Conservation (phyloP, 2,329 filamentous ascomycete species). For the Phialophora expanda region DNA sequence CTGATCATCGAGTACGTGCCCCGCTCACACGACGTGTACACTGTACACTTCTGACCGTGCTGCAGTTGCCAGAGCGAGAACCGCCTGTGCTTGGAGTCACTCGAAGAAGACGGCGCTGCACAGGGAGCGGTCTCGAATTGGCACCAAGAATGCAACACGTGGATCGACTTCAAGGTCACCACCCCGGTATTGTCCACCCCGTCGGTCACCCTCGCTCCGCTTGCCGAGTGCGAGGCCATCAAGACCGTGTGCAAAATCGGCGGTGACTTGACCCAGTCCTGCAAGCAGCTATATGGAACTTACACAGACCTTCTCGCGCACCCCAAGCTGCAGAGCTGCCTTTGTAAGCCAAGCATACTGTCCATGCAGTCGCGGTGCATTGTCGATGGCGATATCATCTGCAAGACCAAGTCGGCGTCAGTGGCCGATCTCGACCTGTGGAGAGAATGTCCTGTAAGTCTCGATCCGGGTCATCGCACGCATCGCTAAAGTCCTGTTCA, state of each 20-base stretch:
- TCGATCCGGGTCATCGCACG: background rate
- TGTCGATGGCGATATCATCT: background rate
- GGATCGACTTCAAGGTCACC: background rate
- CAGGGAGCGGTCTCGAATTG: background rate
- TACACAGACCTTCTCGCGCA: background rate
- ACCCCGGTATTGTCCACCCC: background rate
- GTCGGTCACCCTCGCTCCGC: background rate
- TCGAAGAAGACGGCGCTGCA: background rate
- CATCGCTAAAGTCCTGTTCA: background rate
- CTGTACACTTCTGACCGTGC: background rate
- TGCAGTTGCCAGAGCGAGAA: background rate
- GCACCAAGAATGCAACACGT: background rate
- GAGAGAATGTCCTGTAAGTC: background rate
- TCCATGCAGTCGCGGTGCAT: background rate
- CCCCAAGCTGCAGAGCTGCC: background rate
- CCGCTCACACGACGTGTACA: background rate
- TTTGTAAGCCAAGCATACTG: background rate
- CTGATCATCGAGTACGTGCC: background rate
- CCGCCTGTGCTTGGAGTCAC: background rate
- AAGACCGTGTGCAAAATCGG: background rate
- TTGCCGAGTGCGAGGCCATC: background rate
- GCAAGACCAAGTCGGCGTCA: background rate
- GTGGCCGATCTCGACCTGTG: background rate
- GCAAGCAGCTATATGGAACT: background rate
- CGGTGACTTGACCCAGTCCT: background rate